Base-by-base conservation (phyloP, 148 eudicot species). In the Polygonum maritimum region DNA sequence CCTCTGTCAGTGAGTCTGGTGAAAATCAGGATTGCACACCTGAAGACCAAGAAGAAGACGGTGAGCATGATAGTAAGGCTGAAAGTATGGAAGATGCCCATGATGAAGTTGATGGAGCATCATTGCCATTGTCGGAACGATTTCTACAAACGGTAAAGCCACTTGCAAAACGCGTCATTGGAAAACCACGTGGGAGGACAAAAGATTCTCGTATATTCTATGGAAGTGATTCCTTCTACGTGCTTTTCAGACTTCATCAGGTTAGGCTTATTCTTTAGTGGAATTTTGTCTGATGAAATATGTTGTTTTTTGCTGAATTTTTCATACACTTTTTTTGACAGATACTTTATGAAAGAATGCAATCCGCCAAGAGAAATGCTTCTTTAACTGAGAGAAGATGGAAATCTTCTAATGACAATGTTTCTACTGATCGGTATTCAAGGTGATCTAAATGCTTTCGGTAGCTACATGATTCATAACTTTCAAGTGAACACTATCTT, bases 181-280 rank as follows among this genome's bases (percentile, higher is more conserved):
- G 86, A 39, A 80, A 78, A 63, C 70, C 82, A 62, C 79, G 14
- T 44, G 86, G 75, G 58, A 82, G 71, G 44, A 82, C 80, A 80
- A 89, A 85, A 76, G 88, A 86, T 78, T 81, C 86, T 58, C 79
- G 86, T 73, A 80, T 87, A 76, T 90, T 95, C 76, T 95, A 92
- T 54, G 98, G 96, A 78, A 92, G 89, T 77, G 97, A 95, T 76
- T 71, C 84, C 74, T 90, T 89, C 63, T 95, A 85, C 83, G 92
- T 84, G 80, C 88, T 95, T 60, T 88, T 95, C 75, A 86, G 92
- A 84, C 91, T 92, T 86, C 97, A 95, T 77, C 93, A 84, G 79
- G 98, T 92, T 81, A 86, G 83, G 22, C 48, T 19, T 3, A 38
- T 31, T 31, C 47, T 40, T 44, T 15, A 21, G 21, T 60, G 52